These are phyloP conservation scores for Baorangia bicolor DNA, from an alignment of 768 basidiomycete species.

Conservation along the genomic window DNA sequence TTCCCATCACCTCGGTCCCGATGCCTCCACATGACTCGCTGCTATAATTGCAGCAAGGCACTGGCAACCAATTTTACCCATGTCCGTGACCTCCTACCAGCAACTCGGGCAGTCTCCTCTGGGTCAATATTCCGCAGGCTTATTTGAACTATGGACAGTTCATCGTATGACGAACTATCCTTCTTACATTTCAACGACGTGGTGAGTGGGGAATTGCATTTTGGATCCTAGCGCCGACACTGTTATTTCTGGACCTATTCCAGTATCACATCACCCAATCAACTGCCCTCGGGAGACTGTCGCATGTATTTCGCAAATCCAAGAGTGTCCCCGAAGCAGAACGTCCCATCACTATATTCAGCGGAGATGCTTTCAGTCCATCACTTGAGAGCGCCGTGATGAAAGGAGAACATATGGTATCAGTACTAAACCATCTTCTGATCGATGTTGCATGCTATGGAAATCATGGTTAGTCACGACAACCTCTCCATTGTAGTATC, in stretches of 20 bases:
- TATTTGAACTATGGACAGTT: background rate
- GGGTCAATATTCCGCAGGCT: background rate
- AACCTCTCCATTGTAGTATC: background rate
- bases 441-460: slow-evolving; percentile 6
- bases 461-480: slow-evolving; percentile 1
- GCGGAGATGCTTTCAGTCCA: slow-evolving; percentile 10
- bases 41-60: background rate
- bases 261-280: slow-evolving; percentile 11
- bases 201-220: slow-evolving; percentile 5
- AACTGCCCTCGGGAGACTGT: slow-evolving; percentile 1
- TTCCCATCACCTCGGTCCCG: background rate
- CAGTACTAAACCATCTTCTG: slow-evolving; percentile 9
- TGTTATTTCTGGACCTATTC: background rate
- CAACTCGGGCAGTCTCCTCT: background rate
- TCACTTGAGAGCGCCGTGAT: slow-evolving; percentile 6
- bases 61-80: background rate
- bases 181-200: slow-evolving; percentile 7
- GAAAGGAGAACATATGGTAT: slow-evolving; percentile 7
- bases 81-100: background rate
- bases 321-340: slow-evolving; percentile 1
- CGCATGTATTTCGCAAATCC: background rate
- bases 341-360: slow-evolving; percentile 1
- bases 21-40: background rate
- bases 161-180: background rate
- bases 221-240: background rate